These are phyloP conservation scores for Penicillium roqueforti DNA, from an alignment of 495 filamentous ascomycete species.

Conservation along the genomic window DNA sequence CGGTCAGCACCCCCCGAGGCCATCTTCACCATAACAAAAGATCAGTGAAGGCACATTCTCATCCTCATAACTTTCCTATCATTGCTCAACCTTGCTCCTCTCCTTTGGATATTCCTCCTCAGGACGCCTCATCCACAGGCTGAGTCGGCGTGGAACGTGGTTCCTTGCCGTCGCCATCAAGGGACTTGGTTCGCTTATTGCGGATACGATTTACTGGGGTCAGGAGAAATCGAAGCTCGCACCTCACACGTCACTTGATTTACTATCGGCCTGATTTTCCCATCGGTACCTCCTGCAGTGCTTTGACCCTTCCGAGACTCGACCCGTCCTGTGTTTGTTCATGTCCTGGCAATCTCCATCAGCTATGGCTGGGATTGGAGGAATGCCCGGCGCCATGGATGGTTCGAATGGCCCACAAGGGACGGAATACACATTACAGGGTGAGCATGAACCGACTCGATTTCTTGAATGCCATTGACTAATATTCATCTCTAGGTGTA, in stretches of 20 bases:
- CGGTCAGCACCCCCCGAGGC: conserved; percentile 20
- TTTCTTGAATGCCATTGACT: conserved; percentile 6
- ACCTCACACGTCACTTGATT: conserved; percentile 2
- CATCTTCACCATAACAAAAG: conserved; percentile 25
- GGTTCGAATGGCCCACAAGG: conserved; percentile 62
- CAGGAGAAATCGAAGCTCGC: conserved; percentile 26
- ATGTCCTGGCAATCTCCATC: conserved; percentile 64
- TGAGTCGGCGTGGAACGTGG: conserved; percentile 21
- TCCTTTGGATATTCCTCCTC: not conserved
- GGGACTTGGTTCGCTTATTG: conserved; percentile 19
- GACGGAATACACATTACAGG: conserved; percentile 98
- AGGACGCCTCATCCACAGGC: conserved; percentile 1
- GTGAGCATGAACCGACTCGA: conserved; percentile 42
- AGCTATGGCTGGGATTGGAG: conserved; percentile 62
- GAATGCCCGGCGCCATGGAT: conserved; percentile 52
- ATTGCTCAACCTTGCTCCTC: conserved; percentile 15
- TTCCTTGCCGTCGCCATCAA: conserved; percentile 19
- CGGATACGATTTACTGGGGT: conserved; percentile 20
- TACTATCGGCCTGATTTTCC: not conserved
- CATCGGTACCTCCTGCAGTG: not conserved
- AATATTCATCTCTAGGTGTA: conserved; percentile 58
- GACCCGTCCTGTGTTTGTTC: conserved; percentile 8
- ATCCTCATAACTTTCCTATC: conserved; percentile 11
- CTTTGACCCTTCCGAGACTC: not conserved
- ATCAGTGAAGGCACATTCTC: conserved; percentile 19